These are phyloP conservation scores for Candida andamanensis DNA, from an alignment of 805 yeast genomes.

Conservation along the genomic window DNA sequence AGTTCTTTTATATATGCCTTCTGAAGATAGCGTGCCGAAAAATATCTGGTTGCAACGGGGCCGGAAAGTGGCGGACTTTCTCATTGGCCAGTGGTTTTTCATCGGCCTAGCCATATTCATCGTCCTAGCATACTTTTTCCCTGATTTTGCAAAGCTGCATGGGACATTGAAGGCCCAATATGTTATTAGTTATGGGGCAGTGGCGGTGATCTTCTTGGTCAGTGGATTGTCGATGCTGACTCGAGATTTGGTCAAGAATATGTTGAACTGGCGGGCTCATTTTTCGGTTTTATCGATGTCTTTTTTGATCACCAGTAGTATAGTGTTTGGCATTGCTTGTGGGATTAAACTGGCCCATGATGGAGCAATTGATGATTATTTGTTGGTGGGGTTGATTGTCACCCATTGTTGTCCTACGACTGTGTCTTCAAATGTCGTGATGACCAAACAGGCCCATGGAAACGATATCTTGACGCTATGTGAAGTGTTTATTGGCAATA, in stretches of 20 bases:
- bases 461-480: slow-evolving; percentile 73
- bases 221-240: slow-evolving; percentile 79
- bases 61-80: slow-evolving; percentile 19
- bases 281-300: slow-evolving; percentile 60
- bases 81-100: slow-evolving; percentile 67
- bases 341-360: slow-evolving; percentile 57
- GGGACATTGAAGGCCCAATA: slow-evolving; percentile 74
- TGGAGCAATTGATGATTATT: slow-evolving; percentile 56
- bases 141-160: slow-evolving; percentile 78
- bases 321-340: slow-evolving; percentile 66
- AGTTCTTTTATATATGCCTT: no score
- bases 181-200: slow-evolving; percentile 79
- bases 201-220: slow-evolving; percentile 76
- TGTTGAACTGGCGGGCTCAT: slow-evolving; percentile 81
- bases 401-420: slow-evolving; percentile 91
- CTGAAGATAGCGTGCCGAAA: no score
- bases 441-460: slow-evolving; percentile 85
- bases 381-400: slow-evolving; percentile 74
- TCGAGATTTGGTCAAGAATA: slow-evolving; percentile 52
- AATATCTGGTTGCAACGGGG: background rate
- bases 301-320: slow-evolving; percentile 65
- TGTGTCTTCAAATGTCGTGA: slow-evolving; percentile 85
- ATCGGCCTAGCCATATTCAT: slow-evolving; percentile 65
- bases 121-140: slow-evolving; percentile 71
- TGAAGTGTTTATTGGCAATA: slow-evolving; percentile 81